These are phyloP conservation scores for Termitomyces sp. DNA, from an alignment of 768 basidiomycete genomes.

Conservation along the genomic window DNA sequence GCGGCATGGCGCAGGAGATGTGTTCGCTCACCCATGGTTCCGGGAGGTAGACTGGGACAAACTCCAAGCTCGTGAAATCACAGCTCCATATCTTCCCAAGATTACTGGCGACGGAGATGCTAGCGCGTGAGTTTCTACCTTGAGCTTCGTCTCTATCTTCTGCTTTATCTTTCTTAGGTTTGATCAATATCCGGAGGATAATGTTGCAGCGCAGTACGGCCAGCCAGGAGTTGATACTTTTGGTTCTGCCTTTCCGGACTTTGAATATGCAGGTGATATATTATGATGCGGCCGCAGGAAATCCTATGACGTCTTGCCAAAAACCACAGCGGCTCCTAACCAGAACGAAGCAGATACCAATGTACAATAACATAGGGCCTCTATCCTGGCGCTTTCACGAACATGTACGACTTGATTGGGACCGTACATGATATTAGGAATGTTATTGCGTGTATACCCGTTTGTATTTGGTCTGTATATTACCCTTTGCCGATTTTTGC, in stretches of 20 bases:
- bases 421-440: neutral
- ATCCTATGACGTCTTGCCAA: neutral
- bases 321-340: neutral
- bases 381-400: conserved; percentile 3
- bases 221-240: conserved; percentile 49
- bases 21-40: conserved; percentile 93
- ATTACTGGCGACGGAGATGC: conserved; percentile 93
- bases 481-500: conserved; percentile 5
- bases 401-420: neutral
- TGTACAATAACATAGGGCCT: neutral
- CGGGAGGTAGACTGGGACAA: conserved; percentile 89
- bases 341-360: neutral
- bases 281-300: conserved; percentile 4
- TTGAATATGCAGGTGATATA: conserved; percentile 55
- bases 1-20: conserved; percentile 82
- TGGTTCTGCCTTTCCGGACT: conserved; percentile 71
- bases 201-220: conserved; percentile 58
- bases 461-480: conserved; percentile 4
- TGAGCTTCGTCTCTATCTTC: neutral
- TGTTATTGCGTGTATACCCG: neutral
- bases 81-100: conserved; percentile 91
- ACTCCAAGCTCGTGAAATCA: conserved; percentile 79
- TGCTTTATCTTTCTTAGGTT: conserved; percentile 44
- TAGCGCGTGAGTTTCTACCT: conserved; percentile 65
- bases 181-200: conserved; percentile 75